Evolutionary conservation across 495 filamentous ascomycete species (phyloP), one percentile per base, ranked within the genome.

Genomic region (Oidiodendron maius): DNA sequence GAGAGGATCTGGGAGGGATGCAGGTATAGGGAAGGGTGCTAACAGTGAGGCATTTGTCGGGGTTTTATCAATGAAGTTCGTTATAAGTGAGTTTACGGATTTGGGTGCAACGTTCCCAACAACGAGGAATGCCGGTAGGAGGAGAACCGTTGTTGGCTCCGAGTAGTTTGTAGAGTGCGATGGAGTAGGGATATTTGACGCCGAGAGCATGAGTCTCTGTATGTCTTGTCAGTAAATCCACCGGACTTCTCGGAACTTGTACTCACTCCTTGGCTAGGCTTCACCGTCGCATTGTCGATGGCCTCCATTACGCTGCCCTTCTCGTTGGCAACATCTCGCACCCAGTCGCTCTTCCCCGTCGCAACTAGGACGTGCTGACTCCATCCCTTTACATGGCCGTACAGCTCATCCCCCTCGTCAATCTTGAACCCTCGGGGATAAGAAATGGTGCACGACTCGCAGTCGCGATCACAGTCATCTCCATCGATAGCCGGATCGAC

Each of bases 301-400:
- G 91, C 94, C 69, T 94, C 82, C 93, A 98, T 97, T 22, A 98
- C 78, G 60, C 89, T 95, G 1, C 90, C 94, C 64, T 81, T 78
- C 69, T 97, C 93, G 56, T 97, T 87, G 37, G 80, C 82, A 12
- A 97, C 86, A 67, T 95, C 84, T 40, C 86, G 68, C 56, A 91
- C 83, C 93, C 93, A 98, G 67, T 98, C 94, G 18, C 83, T 82
- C 71, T 96, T 95, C 34, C 90, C 89, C 1, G 93, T 98, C 10
- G 91, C 93, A 15, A 98, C 89, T 32, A 98, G 73, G 46, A 95
- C 59, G 64, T 98, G 93, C 15, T 87, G 91, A 44, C 80, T 80
- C 84, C 89, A 98, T 9, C 83, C 88, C 52, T 93, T 89, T 30
- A 97, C 78, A 38, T 86, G 72, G 2, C 93, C 93, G 61, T 93